Conservation (phyloP, 2,329 filamentous ascomycete species). For the Fusarium domesticum region DNA sequence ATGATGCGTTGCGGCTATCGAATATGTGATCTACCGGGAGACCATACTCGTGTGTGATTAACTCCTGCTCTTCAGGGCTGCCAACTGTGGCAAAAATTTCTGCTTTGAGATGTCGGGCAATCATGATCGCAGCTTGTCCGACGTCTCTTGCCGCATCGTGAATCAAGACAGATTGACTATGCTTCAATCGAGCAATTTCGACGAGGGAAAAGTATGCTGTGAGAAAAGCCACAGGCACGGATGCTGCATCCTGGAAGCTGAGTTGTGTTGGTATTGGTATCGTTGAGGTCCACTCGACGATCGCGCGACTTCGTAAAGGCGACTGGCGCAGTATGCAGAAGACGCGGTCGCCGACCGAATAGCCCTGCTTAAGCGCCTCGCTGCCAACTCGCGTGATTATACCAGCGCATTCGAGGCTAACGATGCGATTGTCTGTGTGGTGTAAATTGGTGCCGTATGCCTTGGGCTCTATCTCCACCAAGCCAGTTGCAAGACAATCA, state of each 20-base stretch:
- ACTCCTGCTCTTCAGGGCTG: slow-evolving; percentile 5
- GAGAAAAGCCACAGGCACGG: slow-evolving; percentile 6
- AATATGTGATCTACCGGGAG: slow-evolving; percentile 3
- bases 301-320: slow-evolving; percentile 1
- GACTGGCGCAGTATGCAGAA: not conserved
- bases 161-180: slow-evolving; percentile 30
- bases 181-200: slow-evolving; percentile 1
- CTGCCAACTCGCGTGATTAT: slow-evolving; percentile 6
- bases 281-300: slow-evolving; percentile 3
- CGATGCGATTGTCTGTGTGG: not conserved
- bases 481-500: not conserved
- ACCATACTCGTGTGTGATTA: slow-evolving; percentile 24
- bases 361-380: not conserved
- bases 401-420: slow-evolving; percentile 5
- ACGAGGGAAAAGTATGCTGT: slow-evolving; percentile 11
- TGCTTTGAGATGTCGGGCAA: slow-evolving; percentile 20
- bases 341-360: slow-evolving; percentile 5
- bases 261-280: slow-evolving; percentile 6
- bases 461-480: not conserved
- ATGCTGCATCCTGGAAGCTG: slow-evolving; percentile 8
- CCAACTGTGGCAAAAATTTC: slow-evolving; percentile 32
- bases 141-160: slow-evolving; percentile 18
- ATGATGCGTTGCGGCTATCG: slow-evolving; percentile 3
- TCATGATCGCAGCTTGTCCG: slow-evolving; percentile 30
- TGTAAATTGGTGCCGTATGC: not conserved